Conservation (phyloP, 306 rosid genomes). For the Dryas alaskensis region DNA sequence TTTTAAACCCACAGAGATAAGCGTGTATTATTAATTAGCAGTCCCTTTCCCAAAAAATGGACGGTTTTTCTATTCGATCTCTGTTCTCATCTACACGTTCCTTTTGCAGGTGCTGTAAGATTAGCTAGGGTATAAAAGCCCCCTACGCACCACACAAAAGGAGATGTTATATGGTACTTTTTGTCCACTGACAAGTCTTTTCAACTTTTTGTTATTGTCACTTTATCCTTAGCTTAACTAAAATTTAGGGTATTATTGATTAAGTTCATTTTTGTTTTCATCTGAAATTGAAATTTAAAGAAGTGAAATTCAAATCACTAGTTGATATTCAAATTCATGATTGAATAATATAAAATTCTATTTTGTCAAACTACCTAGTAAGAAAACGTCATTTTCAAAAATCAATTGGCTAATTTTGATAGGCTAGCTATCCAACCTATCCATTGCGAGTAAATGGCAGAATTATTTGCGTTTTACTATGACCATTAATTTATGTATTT, state of each 20-base stretch:
- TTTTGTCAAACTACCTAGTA: too few species aligned
- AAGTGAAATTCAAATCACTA: too few species aligned
- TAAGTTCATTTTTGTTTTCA: too few species aligned
- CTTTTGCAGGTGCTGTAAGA: background rate
- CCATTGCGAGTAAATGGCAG: too few species aligned
- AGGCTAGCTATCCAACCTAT: too few species aligned
- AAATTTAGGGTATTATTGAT: background rate
- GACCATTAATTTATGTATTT: too few species aligned
- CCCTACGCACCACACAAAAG: constrained; percentile 33
- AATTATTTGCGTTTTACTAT: too few species aligned
- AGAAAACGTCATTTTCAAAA: background rate
- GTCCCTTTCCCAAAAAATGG: background rate
- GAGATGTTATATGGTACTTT: constrained; percentile 47
- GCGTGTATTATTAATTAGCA: background rate
- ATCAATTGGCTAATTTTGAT: background rate
- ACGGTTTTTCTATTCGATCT: background rate
- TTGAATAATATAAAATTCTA: too few species aligned
- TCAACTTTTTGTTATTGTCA: constrained; percentile 40
- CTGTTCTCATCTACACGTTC: background rate
- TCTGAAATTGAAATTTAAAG: too few species aligned
- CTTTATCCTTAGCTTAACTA: constrained; percentile 13
- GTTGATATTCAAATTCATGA: too few species aligned
- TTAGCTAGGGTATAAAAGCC: background rate
- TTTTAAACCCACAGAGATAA: background rate
- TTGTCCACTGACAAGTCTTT: constrained; percentile 53